Conservation (phyloP, 1,284 basidiomycete species). For the Porodaedalea pini region DNA sequence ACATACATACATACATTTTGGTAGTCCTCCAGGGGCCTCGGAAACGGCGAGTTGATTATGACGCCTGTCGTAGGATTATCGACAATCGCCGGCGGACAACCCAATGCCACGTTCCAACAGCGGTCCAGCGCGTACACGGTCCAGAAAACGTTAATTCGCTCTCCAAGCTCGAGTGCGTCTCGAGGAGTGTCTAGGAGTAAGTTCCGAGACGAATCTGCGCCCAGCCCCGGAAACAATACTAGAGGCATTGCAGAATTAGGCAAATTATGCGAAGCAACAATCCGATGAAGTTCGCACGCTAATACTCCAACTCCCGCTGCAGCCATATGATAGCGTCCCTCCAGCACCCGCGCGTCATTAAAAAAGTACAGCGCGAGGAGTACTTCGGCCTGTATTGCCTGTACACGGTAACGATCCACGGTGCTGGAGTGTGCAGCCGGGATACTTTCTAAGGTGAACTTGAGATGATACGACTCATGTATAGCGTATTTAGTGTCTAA, state of each 20-base stretch:
- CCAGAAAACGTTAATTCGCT: slow-evolving; percentile 18
- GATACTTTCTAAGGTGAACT: not conserved
- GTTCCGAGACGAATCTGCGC: too few relatives aligned
- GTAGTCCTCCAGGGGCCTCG: slow-evolving; percentile 8
- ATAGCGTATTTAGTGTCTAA: not conserved
- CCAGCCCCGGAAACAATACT: not conserved
- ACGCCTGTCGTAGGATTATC: slow-evolving; percentile 12
- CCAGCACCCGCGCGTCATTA: slow-evolving; percentile 12
- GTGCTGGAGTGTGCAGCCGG: not conserved
- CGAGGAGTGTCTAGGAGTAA: slow-evolving; percentile 1
- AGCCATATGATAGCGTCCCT: slow-evolving; percentile 17
- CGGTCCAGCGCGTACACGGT: slow-evolving; percentile 10
- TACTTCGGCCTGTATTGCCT: slow-evolving; percentile 17
- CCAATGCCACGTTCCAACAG: slow-evolving; percentile 17
- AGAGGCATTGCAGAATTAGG: not conserved
- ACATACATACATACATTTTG: not conserved
- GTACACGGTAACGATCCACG: not conserved
- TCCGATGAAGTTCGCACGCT: slow-evolving; percentile 14
- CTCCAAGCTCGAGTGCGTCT: slow-evolving; percentile 8
- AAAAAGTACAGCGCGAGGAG: slow-evolving; percentile 20
- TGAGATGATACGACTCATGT: slow-evolving; percentile 6
- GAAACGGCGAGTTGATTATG: slow-evolving; percentile 15
- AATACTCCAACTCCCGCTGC: slow-evolving; percentile 13
- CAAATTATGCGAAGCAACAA: not conserved
- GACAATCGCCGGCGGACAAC: slow-evolving; percentile 10